Conservation (phyloP, 345 rosid species). For the Boechera retrofracta region DNA sequence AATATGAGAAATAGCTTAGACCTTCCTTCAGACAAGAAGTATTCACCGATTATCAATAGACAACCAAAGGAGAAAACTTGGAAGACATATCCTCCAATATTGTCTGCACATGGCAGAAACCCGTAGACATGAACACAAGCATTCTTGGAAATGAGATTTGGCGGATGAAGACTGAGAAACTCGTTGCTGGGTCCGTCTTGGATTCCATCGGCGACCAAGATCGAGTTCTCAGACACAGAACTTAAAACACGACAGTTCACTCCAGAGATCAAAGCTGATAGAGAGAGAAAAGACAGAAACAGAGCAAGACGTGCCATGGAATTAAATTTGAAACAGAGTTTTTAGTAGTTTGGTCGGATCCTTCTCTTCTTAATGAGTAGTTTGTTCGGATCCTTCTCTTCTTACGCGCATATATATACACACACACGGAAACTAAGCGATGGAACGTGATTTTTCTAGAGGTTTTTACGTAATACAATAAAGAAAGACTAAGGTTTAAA, state of each 20-base stretch:
- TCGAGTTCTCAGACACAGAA: constrained; percentile 19
- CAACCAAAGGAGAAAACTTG: constrained; percentile 45
- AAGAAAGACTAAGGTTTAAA: not conserved
- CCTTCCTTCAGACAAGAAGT: constrained; percentile 44
- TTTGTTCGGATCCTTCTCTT: not conserved
- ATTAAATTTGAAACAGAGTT: constrained; percentile 12
- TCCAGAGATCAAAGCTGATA: constrained; percentile 20
- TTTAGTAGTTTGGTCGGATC: not conserved
- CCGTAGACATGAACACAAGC: constrained; percentile 42
- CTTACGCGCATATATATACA: not conserved
- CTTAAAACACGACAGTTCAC: constrained; percentile 38
- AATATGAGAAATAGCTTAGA: constrained; percentile 43
- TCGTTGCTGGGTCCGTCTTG: constrained; percentile 17
- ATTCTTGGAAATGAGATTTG: constrained; percentile 8
- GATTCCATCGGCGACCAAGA: constrained; percentile 26
- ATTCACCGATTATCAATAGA: constrained; percentile 36
- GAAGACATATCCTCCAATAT: constrained; percentile 37
- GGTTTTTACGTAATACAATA: not conserved
- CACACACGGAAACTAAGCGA: not conserved
- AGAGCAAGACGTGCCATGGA: constrained; percentile 43
- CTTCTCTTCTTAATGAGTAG: not conserved
- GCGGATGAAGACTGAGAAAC: constrained; percentile 25
- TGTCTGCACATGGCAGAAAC: constrained; percentile 44
- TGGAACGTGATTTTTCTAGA: not conserved
- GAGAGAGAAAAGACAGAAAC: constrained; percentile 35